phyloP scores from a whole-genome alignment of 1,284 basidiomycete species.

The Trichosporon asahii region DNA sequence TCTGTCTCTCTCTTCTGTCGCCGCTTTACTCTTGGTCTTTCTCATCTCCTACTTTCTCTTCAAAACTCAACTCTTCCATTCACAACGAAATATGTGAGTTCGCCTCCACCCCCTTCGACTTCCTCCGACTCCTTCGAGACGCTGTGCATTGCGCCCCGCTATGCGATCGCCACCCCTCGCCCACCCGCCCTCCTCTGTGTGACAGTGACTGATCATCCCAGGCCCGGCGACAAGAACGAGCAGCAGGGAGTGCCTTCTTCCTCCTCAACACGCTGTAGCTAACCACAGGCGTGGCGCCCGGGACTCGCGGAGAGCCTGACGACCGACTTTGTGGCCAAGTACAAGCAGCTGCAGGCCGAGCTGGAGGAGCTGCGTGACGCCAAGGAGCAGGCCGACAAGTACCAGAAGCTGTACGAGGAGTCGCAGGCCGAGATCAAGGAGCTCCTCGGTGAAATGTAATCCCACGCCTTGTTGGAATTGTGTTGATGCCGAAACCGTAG shows the following conservation, averaged over 20 bases:
- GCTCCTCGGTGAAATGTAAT: conserved; percentile 9
- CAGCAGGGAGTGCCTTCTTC: not conserved
- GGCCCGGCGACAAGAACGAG: conserved; percentile 6
- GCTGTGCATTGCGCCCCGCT: not conserved
- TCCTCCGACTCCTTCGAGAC: too few species aligned
- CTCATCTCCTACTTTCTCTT: not conserved
- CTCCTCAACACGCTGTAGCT: not conserved
- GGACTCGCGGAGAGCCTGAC: conserved; percentile 45
- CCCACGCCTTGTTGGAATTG: not conserved
- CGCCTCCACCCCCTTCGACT: not conserved
- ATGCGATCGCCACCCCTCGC: not conserved
- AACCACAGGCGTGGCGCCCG: not conserved
- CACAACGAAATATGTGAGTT: not conserved
- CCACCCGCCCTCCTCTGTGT: not conserved
- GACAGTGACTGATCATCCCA: not conserved
- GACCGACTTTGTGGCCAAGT: conserved; percentile 60
- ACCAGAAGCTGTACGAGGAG: conserved; percentile 5
- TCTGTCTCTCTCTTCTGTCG: not conserved
- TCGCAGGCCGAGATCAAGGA: conserved; percentile 10
- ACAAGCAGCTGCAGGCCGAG: conserved; percentile 60
- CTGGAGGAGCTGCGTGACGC: conserved; percentile 55
- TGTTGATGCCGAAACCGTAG: not conserved
- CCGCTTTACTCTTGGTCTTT: not conserved
- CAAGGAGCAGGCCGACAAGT: not conserved
- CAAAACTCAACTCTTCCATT: not conserved